Percentiles rank a stretch among this genome's conserved stretches.
phyloP scores from a whole-genome alignment of 1,284 basidiomycete genomes.

The Cryptococcus sp. region DNA sequence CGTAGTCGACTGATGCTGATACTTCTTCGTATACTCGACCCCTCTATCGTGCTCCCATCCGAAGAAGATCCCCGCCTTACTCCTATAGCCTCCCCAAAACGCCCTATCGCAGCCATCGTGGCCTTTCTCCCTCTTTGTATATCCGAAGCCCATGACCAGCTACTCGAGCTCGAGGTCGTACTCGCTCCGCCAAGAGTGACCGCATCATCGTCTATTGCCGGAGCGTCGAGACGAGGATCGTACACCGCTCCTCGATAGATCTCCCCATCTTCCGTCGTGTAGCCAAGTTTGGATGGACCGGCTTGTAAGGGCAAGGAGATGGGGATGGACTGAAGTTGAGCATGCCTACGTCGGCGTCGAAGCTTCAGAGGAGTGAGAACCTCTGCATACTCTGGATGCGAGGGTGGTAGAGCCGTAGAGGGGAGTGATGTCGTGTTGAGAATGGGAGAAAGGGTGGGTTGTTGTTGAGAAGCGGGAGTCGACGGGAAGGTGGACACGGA shows the following conservation, averaged over 20 bases:
- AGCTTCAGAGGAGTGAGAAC: conserved; percentile 8
- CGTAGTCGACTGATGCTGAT: conserved; percentile 4
- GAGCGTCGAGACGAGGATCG: conserved; percentile 23
- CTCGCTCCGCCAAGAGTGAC: conserved; percentile 23
- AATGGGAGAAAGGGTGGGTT: conserved; percentile 1
- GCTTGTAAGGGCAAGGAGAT: conserved; percentile 4
- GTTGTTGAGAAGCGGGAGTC: too few relatives aligned
- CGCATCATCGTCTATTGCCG: conserved; percentile 27
- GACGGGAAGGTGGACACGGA: too few relatives aligned
- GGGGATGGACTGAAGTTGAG: neutral
- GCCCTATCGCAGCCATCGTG: conserved; percentile 37
- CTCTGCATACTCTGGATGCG: conserved; percentile 6
- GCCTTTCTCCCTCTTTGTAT: conserved; percentile 32
- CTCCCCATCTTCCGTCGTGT: conserved; percentile 39
- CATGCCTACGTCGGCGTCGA: neutral
- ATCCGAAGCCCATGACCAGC: conserved; percentile 35
- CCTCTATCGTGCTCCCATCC: conserved; percentile 4
- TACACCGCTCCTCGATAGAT: conserved; percentile 37
- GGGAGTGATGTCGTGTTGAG: neutral
- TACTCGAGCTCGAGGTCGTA: conserved; percentile 24
- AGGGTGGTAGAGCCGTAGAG: neutral
- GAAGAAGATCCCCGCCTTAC: conserved; percentile 32
- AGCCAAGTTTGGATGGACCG: conserved; percentile 34
- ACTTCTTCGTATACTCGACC: conserved; percentile 10
- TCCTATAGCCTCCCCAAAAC: conserved; percentile 40